Evolutionary conservation across 225 moss, liverwort and hornwort species (phyloP).

Genomic region (Lunularia cruciata): DNA sequence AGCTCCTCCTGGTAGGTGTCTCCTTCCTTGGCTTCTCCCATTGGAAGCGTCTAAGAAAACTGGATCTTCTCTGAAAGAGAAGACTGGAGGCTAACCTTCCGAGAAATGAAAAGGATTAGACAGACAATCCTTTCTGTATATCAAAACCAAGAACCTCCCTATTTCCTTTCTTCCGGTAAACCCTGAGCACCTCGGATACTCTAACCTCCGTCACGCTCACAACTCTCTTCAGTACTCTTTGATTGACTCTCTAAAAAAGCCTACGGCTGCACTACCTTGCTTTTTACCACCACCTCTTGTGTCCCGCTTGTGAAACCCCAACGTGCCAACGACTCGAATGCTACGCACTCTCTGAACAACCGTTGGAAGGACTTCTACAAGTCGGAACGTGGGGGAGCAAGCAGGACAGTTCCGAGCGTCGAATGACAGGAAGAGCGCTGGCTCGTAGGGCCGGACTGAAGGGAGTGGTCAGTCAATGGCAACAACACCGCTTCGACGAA

Average conservation of each 20-base stretch:
- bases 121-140: too few species aligned
- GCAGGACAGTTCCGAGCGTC: too few species aligned
- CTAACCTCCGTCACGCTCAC: conserved; percentile 2
- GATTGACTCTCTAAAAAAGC: too few species aligned
- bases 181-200: conserved; percentile 9
- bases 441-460: too few species aligned
- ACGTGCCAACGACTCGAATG: not conserved
- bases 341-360: too few species aligned
- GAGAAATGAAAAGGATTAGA: too few species aligned
- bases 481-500: too few species aligned
- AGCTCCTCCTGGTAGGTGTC: conserved; percentile 58
- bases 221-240: not conserved
- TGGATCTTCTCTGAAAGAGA: not conserved
- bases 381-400: not conserved
- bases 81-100: not conserved
- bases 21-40: conserved; percentile 55
- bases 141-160: too few species aligned
- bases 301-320: not conserved
- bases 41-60: conserved; percentile 1
- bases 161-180: not conserved
- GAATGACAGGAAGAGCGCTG: too few species aligned
- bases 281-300: not conserved
- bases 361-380: not conserved
- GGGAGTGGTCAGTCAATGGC: too few species aligned
- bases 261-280: not conserved